Evolutionary conservation across 495 filamentous ascomycete species (phyloP), one percentile per base, ranked within the genome.

Genomic region (Neurospora cerealis): DNA sequence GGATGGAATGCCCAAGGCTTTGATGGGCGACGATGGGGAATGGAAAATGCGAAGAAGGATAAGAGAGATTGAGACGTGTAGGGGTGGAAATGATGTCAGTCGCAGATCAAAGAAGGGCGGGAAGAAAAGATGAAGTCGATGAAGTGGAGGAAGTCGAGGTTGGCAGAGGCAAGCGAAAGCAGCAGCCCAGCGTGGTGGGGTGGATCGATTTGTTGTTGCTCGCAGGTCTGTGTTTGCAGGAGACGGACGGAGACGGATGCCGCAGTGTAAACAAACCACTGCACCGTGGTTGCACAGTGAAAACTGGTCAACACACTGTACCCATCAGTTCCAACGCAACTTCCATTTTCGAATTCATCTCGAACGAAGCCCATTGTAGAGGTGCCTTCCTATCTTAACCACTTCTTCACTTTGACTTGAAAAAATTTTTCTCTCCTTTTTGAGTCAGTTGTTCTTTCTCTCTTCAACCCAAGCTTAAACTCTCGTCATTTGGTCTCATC

Each of bases 31-130:
- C 54, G 28, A 66, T 34, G 54, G 54, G 28, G 54, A 62, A 66
- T 66, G 54, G 54, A 66, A 62, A 19, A 66, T 66, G 54, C 54
- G 28, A 66, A 62, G 24, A 62, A 66, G 54, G 28, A 28, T 66
- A 19, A 66, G 54, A 66, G 54, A 66, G 71, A 76, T 75, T 77
- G 76, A 72, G 32, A 69, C 42, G 72, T 71, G 73, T 70, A 70
- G 74, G 69, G 70, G 75, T 74, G 69, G 73, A 71, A 73, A 79
- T 79, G 78, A 79, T 76, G 77, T 77, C 75, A 76, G 74, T n/a
- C 11, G 37, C 44, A 73, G 73, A 76, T 73, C 70, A 60, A 42
- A 60, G 73, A 75, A 73, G 69, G 70, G 69, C 70, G 40, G 54
- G 72, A 34, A 54, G 54, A 40, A 40, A 69, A 54, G 46, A 70